phyloP scores from a whole-genome alignment of 202 grass and related monocot species.

The Zoysia matrella region DNA sequence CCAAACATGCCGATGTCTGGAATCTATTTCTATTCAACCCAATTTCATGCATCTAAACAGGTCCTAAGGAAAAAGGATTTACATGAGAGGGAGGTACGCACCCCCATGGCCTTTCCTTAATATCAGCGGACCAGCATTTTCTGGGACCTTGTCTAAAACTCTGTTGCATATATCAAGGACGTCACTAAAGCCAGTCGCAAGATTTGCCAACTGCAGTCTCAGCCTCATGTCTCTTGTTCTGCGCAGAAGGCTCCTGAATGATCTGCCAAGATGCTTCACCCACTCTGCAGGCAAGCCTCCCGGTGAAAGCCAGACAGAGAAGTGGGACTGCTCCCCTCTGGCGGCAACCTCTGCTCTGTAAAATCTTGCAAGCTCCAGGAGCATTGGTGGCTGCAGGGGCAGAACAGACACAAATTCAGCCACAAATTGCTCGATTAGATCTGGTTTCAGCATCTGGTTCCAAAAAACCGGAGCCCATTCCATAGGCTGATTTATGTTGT shows the following conservation, averaged over 20 bases:
- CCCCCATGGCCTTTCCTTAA: slow-evolving; percentile 91
- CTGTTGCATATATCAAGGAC: slow-evolving; percentile 72
- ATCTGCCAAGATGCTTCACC: slow-evolving; percentile 88
- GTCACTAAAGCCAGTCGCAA: slow-evolving; percentile 78
- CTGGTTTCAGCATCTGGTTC: slow-evolving; percentile 91
- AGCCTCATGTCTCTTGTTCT: slow-evolving; percentile 84
- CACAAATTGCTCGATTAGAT: slow-evolving; percentile 86
- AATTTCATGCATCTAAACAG: no score
- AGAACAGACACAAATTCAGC: slow-evolving; percentile 85
- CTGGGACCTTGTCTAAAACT: slow-evolving; percentile 89
- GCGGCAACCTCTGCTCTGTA: slow-evolving; percentile 86
- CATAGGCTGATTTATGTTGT: slow-evolving; percentile 82
- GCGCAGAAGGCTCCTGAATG: slow-evolving; percentile 83
- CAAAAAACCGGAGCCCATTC: slow-evolving; percentile 94
- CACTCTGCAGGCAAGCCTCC: slow-evolving; percentile 91
- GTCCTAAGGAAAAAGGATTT: slow-evolving; percentile 28
- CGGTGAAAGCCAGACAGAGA: slow-evolving; percentile 90
- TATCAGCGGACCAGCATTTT: slow-evolving; percentile 82
- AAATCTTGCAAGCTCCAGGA: slow-evolving; percentile 85
- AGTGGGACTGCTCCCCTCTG: slow-evolving; percentile 92
- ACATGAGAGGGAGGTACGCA: slow-evolving; percentile 92
- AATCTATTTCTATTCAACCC: no score
- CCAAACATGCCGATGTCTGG: no score
- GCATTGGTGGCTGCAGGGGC: slow-evolving; percentile 83
- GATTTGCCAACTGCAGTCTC: slow-evolving; percentile 77